A percentile compares a stretch with the other conserved stretches of the same genome.
Conservation (phyloP, 768 basidiomycete species). For the Leccinum olivaceopallidum region DNA sequence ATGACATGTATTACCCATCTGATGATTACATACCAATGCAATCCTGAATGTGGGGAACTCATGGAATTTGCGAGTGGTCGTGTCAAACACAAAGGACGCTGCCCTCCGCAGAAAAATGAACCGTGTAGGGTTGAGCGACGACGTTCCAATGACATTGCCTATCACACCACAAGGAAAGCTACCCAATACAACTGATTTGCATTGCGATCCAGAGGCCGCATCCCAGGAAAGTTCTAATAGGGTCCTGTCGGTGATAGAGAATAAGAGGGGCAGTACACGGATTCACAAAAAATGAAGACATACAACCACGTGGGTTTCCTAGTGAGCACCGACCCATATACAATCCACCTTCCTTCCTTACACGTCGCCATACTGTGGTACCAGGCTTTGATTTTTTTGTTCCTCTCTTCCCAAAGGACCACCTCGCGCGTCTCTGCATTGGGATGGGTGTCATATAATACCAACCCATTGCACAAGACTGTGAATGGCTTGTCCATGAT, state of each 20-base stretch:
- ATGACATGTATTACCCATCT: too few species aligned
- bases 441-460: too few species aligned
- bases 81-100: not conserved
- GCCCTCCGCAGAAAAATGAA: not conserved
- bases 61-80: not conserved
- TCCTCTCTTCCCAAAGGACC: too few species aligned
- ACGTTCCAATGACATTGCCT: not conserved
- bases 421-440: too few species aligned
- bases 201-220: not conserved
- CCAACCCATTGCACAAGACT: too few species aligned
- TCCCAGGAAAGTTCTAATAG: not conserved
- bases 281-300: too few species aligned
- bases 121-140: not conserved
- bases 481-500: too few species aligned
- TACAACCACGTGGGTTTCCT: too few species aligned
- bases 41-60: not conserved
- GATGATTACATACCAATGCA: not conserved
- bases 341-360: too few species aligned
- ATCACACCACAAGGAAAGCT: not conserved
- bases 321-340: too few species aligned
- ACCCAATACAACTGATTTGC: not conserved
- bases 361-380: too few species aligned
- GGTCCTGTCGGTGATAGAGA: not conserved
- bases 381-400: too few species aligned
- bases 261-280: not conserved